Base-by-base conservation (phyloP, 129 eudicot genomes). In the Ambrosia trifida region DNA sequence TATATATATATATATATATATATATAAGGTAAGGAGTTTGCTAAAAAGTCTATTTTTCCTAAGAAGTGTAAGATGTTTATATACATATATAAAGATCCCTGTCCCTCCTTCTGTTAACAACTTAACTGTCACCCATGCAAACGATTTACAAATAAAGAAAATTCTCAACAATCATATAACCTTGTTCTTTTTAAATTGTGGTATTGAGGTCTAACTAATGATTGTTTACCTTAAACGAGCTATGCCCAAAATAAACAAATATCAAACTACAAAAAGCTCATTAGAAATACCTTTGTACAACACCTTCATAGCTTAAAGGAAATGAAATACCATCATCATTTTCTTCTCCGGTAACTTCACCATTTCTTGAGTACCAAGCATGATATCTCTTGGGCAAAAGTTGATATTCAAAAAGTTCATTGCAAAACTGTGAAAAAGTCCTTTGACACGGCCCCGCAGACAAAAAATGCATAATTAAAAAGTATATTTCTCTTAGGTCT, bases 351-450 rank as follows among this genome's bases (percentile, higher is more conserved):
- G 82, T 80, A 46, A 30, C 16, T 67, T 64, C 79, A 58, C 86
- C 89, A 59, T 64, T 84, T 80, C 96, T 80, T 43, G 97, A 90
- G 76, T 85, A 94, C 87, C 93, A 94, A 45, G 96, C 96, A 81
- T 94, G 99, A 81, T 94, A 94, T 83, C 99, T 76, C 82, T 96
- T 87, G 31, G 99, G 99, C 56, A 94, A 69, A 69, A 94, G 97
- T 68, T 84, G 86, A 83, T 90, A 89, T 52, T 94, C 99, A 77
- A 83, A 20, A 64, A 94, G 99, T 64, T 94, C 99, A 68, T 72
- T 88, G 78, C 77, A 80, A n/a, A 94, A 66, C 63, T 85, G 93
- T 45, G 75, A 64, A 75, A 84, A 82, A 72, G 99, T 82, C 79
- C 73, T 90, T 69, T 84, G 89, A 74, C 97, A 94, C 40, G 99